Conservation (phyloP, 208 protist genomes). For the Phytomonas francai region DNA sequence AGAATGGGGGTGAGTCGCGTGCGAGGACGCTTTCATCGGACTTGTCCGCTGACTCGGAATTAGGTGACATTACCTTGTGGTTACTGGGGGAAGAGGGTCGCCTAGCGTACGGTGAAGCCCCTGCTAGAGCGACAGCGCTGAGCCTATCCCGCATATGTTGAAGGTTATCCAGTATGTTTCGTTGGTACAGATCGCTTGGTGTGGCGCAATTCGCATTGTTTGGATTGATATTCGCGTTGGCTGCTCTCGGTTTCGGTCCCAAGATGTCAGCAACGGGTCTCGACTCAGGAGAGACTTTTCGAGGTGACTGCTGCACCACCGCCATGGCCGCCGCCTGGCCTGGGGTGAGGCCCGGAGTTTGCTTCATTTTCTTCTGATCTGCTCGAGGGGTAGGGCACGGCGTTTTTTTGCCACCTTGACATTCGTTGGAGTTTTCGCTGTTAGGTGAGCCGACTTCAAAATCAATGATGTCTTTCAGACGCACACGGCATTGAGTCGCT, state of each 20-base stretch:
- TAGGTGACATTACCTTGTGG: neutral
- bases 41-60: neutral
- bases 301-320: constrained; percentile 27
- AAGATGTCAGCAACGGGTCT: constrained; percentile 17
- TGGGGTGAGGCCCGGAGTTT: constrained; percentile 39
- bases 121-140: neutral
- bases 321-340: constrained; percentile 75
- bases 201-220: neutral
- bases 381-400: neutral
- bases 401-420: neutral
- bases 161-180: neutral
- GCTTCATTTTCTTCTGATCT: constrained; percentile 7
- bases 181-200: neutral
- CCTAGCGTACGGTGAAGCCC: neutral
- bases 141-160: neutral
- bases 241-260: constrained; percentile 24
- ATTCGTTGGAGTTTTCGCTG: constrained; percentile 8
- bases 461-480: constrained; percentile 85
- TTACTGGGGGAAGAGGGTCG: neutral
- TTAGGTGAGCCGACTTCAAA: constrained; percentile 48
- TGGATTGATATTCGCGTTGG: constrained; percentile 4
- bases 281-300: constrained; percentile 8
- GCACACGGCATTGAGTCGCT: constrained; percentile 78
- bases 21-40: neutral
- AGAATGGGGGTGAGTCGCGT: neutral